These are phyloP conservation scores for Adiantum capillusveneris DNA, from an alignment of 75 land plant species.

Conservation along the genomic window DNA sequence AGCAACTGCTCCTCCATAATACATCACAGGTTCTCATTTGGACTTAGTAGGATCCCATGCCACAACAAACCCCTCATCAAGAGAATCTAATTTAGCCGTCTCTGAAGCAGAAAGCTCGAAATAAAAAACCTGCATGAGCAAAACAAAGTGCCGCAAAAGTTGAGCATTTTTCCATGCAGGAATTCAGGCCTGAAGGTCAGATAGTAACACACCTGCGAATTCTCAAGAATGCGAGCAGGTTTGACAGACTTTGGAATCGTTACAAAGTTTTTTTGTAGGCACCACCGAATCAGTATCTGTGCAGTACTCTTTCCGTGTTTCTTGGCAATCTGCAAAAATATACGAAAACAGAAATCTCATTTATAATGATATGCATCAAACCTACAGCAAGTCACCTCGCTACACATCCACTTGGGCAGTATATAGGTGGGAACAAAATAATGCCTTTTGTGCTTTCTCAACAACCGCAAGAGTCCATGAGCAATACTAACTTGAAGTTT, in stretches of 20 bases:
- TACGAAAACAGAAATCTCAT: no score
- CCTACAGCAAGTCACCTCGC: no score
- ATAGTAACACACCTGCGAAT: slow-evolving; percentile 21
- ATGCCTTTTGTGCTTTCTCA: no score
- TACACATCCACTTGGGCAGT: no score
- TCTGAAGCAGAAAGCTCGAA: slow-evolving; percentile 17
- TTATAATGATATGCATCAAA: no score
- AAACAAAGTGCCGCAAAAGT: neutral
- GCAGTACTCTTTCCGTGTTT: slow-evolving; percentile 26
- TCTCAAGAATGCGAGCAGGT: slow-evolving; percentile 25
- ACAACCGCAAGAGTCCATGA: no score
- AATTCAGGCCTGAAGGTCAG: no score
- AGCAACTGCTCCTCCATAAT: no score
- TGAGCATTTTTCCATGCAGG: neutral
- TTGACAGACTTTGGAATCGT: slow-evolving; percentile 31
- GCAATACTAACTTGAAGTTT: no score
- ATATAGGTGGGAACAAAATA: no score
- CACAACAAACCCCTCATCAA: slow-evolving; percentile 21
- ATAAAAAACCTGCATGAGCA: slow-evolving; percentile 27
- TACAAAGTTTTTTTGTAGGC: slow-evolving; percentile 30
- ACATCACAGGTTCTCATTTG: no score
- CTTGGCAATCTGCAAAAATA: slow-evolving; percentile 27
- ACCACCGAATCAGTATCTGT: slow-evolving; percentile 32
- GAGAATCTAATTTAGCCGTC: slow-evolving; percentile 17
- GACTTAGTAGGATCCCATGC: slow-evolving; percentile 35